phyloP scores from a whole-genome alignment of 768 basidiomycete species.

The Cubamyces lactineus region DNA sequence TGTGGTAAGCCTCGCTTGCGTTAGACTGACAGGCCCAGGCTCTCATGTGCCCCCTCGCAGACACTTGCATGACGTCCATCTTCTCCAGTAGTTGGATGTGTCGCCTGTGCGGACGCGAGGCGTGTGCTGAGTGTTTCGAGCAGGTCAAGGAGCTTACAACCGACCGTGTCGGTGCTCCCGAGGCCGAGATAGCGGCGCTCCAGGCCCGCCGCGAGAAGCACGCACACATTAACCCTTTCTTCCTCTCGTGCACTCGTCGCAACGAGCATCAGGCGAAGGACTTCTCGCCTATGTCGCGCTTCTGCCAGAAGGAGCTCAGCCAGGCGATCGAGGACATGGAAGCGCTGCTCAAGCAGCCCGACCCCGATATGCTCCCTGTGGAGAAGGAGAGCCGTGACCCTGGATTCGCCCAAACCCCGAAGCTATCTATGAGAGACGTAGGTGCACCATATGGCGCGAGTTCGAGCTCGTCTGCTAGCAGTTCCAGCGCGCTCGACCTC shows the following conservation, averaged over 20 bases:
- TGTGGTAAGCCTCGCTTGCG: constrained; percentile 60
- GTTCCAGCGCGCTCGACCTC: neutral
- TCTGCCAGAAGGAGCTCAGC: constrained; percentile 64
- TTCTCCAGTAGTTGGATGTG: constrained; percentile 93
- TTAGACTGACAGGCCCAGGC: constrained; percentile 8
- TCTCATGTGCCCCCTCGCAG: constrained; percentile 42
- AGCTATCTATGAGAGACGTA: constrained; percentile 15
- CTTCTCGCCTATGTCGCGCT: constrained; percentile 83
- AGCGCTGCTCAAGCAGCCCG: constrained; percentile 43
- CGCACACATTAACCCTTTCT: constrained; percentile 69
- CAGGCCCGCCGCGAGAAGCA: constrained; percentile 61
- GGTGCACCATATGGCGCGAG: constrained; percentile 3
- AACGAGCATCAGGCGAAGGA: constrained; percentile 69
- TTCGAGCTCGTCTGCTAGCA: constrained; percentile 7
- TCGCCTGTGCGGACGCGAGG: constrained; percentile 86
- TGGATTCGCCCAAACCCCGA: constrained; percentile 7
- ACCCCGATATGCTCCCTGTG: constrained; percentile 11
- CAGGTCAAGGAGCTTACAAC: constrained; percentile 67
- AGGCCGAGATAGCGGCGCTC: constrained; percentile 51
- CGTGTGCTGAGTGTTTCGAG: constrained; percentile 81
- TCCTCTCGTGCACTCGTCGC: constrained; percentile 69
- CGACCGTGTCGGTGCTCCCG: constrained; percentile 50
- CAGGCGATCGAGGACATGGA: constrained; percentile 74
- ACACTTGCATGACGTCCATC: constrained; percentile 92
- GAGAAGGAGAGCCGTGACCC: constrained; percentile 17